Base-by-base conservation (phyloP, 2,329 filamentous ascomycete species). In the Teratosphaeria destructans region DNA sequence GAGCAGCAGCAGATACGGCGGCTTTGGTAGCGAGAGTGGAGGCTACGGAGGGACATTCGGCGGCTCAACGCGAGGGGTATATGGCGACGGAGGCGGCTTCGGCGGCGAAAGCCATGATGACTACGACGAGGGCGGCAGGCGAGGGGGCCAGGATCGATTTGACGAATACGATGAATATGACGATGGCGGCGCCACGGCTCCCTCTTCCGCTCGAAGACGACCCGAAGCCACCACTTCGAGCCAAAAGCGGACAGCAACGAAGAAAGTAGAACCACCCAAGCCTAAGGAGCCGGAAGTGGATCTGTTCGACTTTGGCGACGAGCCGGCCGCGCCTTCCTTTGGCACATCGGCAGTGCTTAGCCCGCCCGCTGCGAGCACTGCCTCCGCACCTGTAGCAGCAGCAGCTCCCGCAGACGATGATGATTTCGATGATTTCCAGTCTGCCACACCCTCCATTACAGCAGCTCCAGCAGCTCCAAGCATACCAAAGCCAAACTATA, bases 81-180 rank as follows among this genome's bases (percentile, higher is more conserved):
- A 94, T 70, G 93, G 93, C n/a, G 93, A 97, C 70, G 93, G 93
- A 26, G 93, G 93, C 63, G 93, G 92, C 16, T 96, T 95, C 68
- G 90, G 92, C 52, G 91, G 92, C 2, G 85, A 90, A 12, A 74
- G 81, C 23, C 83, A 81, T 66, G 88, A 71, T 16, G 70, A 76
- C 43, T 75, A 76, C 35, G 73, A 90, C 57, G 95, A 88, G 76
- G 81, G 60, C 85, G 89, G 66, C 76, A 80, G 26, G 77, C 83
- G 60, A 79, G 79, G 67, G 78, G 86, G 60, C 79, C 81, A 59
- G 78, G 80, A 69, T 79, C 85, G 87, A 64, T 99, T 96, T 67
- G 93, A 97, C 67, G 94, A 96, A 75, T 99, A 99, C 70, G 92
- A 99, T 71, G 94, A 99, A 75, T 93, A 87, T 69, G 93, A 97